Evolutionary conservation across 495 filamentous ascomycete species (phyloP).

Genomic region (Massariosphaeria phaeospora): DNA sequence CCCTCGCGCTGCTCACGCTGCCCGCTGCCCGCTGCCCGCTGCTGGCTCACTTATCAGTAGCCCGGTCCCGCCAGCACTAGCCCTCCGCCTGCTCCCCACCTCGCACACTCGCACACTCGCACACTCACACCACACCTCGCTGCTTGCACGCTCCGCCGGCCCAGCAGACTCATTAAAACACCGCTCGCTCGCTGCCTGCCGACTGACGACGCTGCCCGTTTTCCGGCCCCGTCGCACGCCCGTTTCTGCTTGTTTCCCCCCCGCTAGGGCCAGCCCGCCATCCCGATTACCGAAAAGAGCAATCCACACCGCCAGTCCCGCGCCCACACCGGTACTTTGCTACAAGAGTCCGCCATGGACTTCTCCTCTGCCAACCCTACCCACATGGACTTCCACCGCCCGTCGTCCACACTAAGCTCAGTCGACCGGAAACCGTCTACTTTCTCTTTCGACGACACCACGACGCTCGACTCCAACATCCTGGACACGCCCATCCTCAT

Average conservation of each 20-base stretch:
- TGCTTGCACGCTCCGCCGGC: slow-evolving; percentile 11
- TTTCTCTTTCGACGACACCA: slow-evolving; percentile 39
- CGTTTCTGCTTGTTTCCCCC: slow-evolving; percentile 3
- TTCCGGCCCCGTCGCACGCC: not conserved
- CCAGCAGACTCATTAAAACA: not conserved
- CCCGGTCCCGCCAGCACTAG: slow-evolving; percentile 17
- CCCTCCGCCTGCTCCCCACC: slow-evolving; percentile 19
- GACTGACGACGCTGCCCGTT: not conserved
- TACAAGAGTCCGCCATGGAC: slow-evolving; percentile 36
- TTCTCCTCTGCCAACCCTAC: slow-evolving; percentile 11
- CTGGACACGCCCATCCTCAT: slow-evolving; percentile 39
- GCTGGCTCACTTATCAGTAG: slow-evolving; percentile 20
- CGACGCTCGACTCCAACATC: slow-evolving; percentile 33
- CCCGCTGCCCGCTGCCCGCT: not conserved
- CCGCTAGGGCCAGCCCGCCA: slow-evolving; percentile 19
- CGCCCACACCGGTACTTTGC: slow-evolving; percentile 36
- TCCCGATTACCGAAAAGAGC: slow-evolving; percentile 34
- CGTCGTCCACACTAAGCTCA: slow-evolving; percentile 30
- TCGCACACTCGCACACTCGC: no score
- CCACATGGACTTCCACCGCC: slow-evolving; percentile 35
- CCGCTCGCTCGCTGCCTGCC: slow-evolving; percentile 4
- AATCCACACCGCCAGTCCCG: slow-evolving; percentile 39
- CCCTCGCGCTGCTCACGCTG: not conserved
- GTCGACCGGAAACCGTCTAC: slow-evolving; percentile 32
- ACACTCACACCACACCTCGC: slow-evolving; percentile 11